Evolutionary conservation across 768 basidiomycete species (phyloP).

Genomic region (Suillus americanus): DNA sequence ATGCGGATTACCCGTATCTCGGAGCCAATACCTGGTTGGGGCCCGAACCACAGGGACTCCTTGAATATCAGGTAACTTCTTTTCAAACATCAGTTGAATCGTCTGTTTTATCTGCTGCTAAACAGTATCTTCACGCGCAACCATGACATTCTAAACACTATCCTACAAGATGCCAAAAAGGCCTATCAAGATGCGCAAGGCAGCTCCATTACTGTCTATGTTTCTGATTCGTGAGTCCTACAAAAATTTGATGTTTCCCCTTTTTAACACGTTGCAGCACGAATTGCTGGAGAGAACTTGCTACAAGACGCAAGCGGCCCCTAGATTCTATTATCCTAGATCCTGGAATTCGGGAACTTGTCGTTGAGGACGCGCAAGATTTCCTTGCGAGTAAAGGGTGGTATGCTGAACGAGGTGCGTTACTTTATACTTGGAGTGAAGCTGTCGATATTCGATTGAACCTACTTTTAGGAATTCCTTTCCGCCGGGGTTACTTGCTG

Average conservation of each 20-base stretch:
- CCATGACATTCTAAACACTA: conserved; percentile 44
- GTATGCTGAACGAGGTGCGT: conserved; percentile 64
- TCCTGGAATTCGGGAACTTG: conserved; percentile 60
- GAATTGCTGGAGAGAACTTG: conserved; percentile 53
- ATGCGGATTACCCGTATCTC: conserved; percentile 24
- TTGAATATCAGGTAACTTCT: conserved; percentile 24
- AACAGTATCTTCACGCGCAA: conserved; percentile 50
- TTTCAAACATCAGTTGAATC: neutral
- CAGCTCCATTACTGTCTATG: conserved; percentile 51
- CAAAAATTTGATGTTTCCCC: neutral
- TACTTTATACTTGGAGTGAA: conserved; percentile 3
- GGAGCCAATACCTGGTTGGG: conserved; percentile 18
- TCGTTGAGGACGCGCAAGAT: conserved; percentile 69
- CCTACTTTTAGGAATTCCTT: conserved; percentile 51
- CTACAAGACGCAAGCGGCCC: conserved; percentile 63
- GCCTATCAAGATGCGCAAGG: conserved; percentile 52
- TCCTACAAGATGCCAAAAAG: conserved; percentile 56
- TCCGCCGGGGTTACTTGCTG: conserved; percentile 77
- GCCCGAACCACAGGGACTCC: conserved; percentile 16
- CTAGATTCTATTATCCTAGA: conserved; percentile 70
- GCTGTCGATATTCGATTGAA: neutral
- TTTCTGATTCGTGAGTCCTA: conserved; percentile 41
- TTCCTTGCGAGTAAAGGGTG: conserved; percentile 68
- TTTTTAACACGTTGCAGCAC: conserved; percentile 13
- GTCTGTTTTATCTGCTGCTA: conserved; percentile 4